phyloP scores from a whole-genome alignment of 306 rosid species.

The Quercus wislizeni region DNA sequence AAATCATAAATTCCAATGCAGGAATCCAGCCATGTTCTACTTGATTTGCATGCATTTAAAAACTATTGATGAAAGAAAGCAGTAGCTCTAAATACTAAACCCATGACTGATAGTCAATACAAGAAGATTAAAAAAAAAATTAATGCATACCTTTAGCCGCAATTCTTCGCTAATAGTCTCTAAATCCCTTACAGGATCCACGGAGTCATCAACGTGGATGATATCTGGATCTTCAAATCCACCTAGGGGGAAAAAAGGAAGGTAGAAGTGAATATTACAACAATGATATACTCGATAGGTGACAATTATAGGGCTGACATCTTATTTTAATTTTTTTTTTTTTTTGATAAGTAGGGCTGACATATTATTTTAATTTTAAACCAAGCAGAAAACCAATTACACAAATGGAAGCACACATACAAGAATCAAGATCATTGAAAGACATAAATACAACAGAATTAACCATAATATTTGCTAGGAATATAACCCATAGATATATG shows the following conservation, averaged over 20 bases:
- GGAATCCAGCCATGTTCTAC: background rate
- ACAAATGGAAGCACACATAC: background rate
- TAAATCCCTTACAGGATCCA: constrained; percentile 98
- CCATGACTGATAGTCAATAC: background rate
- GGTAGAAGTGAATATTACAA: background rate
- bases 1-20: background rate
- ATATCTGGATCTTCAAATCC: constrained; percentile 98
- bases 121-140: background rate
- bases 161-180: constrained; percentile 82
- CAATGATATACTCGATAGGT: background rate
- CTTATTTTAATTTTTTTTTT: background rate
- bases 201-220: constrained; percentile 88
- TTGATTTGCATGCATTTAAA: background rate
- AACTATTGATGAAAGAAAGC: background rate
- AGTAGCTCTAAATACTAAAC: background rate
- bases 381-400: background rate
- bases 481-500: background rate
- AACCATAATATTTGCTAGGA: background rate
- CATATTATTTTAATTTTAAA: background rate
- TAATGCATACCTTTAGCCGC: constrained; percentile 69
- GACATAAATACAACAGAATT: background rate
- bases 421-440: background rate
- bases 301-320: background rate
- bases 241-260: constrained; percentile 37
- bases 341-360: background rate